These are phyloP conservation scores for Cnidoscolus chayamansa DNA, from an alignment of 441 rosid species.

Conservation along the genomic window DNA sequence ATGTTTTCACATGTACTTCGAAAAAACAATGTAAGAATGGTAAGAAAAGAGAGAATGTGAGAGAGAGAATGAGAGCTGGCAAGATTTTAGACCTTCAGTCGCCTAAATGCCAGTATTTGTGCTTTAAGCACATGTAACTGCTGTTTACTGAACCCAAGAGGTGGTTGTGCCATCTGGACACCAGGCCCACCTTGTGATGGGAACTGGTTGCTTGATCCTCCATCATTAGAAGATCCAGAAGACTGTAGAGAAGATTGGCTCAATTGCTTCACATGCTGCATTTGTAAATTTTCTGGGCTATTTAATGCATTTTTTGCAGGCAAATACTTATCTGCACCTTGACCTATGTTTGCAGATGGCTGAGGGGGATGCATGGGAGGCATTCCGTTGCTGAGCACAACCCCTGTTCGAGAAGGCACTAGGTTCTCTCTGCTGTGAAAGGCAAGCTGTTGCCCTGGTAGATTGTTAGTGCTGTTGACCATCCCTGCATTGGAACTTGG, in stretches of 20 bases:
- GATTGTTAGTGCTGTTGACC: constrained; percentile 40
- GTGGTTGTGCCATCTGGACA: constrained; percentile 56
- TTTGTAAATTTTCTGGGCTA: constrained; percentile 55
- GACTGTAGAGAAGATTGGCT: constrained; percentile 59
- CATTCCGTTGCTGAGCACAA: constrained; percentile 61
- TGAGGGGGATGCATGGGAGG: constrained; percentile 72
- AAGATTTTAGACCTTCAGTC: constrained; percentile 66
- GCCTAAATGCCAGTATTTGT: constrained; percentile 94
- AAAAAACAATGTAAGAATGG: not conserved
- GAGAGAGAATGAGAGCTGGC: constrained; percentile 11
- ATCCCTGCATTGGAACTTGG: constrained; percentile 55
- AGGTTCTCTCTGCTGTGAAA: constrained; percentile 70
- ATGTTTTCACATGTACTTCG: constrained; percentile 6
- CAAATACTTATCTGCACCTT: constrained; percentile 51
- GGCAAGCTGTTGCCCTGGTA: constrained; percentile 56
- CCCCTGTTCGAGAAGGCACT: constrained; percentile 53
- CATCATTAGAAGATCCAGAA: constrained; percentile 50
- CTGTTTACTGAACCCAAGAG: constrained; percentile 77
- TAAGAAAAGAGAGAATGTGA: constrained; percentile 8
- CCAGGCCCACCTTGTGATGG: constrained; percentile 55
- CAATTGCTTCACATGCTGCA: constrained; percentile 64
- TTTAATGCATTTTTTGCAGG: constrained; percentile 45
- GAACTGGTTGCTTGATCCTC: constrained; percentile 37
- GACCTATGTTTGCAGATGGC: constrained; percentile 49
- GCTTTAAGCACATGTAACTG: constrained; percentile 99